Base-by-base conservation (phyloP, 176 grass and related monocot species). In the Themeda triandra region DNA sequence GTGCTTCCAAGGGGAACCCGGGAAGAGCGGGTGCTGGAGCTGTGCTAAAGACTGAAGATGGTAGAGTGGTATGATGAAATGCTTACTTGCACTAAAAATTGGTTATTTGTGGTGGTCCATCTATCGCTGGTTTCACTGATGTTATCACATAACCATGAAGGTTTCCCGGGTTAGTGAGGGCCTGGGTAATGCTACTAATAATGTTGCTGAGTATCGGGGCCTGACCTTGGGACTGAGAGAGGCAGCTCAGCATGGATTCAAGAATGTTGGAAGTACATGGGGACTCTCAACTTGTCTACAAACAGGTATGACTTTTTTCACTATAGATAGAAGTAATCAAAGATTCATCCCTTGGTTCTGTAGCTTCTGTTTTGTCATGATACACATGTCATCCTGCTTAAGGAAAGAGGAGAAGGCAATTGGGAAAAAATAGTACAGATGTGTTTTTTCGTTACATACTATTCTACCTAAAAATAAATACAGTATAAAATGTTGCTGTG, bases 1-100 rank as follows among this genome's bases (percentile, higher is more conserved):
- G 92, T 77, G 94, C 92, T 79, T 90, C 94, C n/a, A 97, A 97
- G 90, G 92, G 94, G 80, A 97, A 97, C 84, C 94, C 94, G 29
- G 94, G 94, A 64, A 92, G 92, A 92, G 75, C 87, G 62, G 94
- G 91, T 89, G 94, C 94, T 71, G 94, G 94, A 79, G 91, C 91
- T 31, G 85, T 97, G 53, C 91, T 97, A 86, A 83, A 75, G 84
- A 86, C 87, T 80, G 84, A 89, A 92, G 89, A 92, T 79, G 91
- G 91, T 75, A 84, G 48, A 91, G 82, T 97, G 89, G 94, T 97
- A 93, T 83, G 65, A 9, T 77, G 24, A 51, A 37, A 59, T 81
- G 59, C 36, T 77, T 71, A 56, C 19, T 88, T 88, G 18, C 45
- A 41, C 19, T 76, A 63, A 69, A 71, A 40, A 41, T 64, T 86